These are phyloP conservation scores for Nemania sp. DNA, from an alignment of 2,329 filamentous ascomycete genomes.

Conservation along the genomic window DNA sequence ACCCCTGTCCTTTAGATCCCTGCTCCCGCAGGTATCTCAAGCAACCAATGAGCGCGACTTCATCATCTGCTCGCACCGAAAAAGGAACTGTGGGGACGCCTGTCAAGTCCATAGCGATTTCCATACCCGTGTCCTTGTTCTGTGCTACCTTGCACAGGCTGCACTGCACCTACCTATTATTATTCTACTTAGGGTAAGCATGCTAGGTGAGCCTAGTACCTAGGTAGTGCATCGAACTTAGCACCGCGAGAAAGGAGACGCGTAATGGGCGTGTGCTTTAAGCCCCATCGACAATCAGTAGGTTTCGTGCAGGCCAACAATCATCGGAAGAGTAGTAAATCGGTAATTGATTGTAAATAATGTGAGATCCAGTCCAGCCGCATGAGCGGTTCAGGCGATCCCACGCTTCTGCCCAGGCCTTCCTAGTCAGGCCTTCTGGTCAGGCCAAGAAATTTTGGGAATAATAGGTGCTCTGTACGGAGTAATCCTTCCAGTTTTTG, in stretches of 20 bases:
- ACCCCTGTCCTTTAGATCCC: slow-evolving; percentile 11
- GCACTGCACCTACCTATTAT: too few species aligned
- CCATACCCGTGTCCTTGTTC: neutral
- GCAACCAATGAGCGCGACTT: slow-evolving; percentile 14
- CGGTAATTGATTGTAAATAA: neutral
- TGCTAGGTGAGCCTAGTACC: too few species aligned
- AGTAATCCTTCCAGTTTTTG: too few species aligned
- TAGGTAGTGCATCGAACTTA: too few species aligned
- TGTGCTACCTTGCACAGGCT: neutral
- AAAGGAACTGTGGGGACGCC: slow-evolving; percentile 11
- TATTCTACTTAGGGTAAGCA: too few species aligned
- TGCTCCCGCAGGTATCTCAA: slow-evolving; percentile 19
- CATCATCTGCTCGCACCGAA: slow-evolving; percentile 1
- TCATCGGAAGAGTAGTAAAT: neutral
- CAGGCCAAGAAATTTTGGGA: too few species aligned
- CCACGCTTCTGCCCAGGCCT: too few species aligned
- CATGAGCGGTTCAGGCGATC: slow-evolving; percentile 11
- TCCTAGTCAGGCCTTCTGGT: slow-evolving; percentile 9
- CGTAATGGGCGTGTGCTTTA: too few species aligned
- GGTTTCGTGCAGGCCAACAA: too few species aligned
- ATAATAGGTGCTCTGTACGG: too few species aligned
- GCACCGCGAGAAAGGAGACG: too few species aligned
- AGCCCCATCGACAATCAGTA: too few species aligned
- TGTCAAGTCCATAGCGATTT: neutral
- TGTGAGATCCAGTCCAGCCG: slow-evolving; percentile 13